These are phyloP conservation scores for Leishmania arabica DNA, from an alignment of 208 protist species.

Conservation along the genomic window DNA sequence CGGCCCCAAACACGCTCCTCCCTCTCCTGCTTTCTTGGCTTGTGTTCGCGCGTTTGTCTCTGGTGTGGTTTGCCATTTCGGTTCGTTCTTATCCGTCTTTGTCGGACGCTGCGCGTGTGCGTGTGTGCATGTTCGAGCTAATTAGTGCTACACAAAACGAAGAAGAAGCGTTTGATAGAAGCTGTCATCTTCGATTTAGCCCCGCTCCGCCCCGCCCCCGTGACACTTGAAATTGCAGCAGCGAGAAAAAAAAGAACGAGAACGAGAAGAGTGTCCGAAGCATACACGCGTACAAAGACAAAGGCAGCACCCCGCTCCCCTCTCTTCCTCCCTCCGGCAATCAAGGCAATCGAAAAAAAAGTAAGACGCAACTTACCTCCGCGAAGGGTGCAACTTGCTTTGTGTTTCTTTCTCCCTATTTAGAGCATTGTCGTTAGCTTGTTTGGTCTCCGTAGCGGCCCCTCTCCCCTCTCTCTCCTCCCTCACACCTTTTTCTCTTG, in stretches of 20 bases:
- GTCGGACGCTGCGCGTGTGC: not conserved
- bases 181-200: not conserved
- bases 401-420: not conserved
- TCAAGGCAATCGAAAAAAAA: not conserved
- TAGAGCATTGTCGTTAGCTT: not conserved
- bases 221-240: not conserved
- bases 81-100: not conserved
- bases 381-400: not conserved
- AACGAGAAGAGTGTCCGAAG: not conserved
- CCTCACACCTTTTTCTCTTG: not conserved
- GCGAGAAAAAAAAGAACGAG: not conserved
- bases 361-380: not conserved
- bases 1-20: not conserved
- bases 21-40: not conserved
- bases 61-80: not conserved
- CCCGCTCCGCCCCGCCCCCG: no score
- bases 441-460: not conserved
- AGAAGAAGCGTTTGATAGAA: not conserved
- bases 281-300: not conserved
- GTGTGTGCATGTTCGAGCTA: not conserved
- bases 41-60: not conserved
- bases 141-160: not conserved
- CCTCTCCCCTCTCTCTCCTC: not conserved
- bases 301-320: not conserved
- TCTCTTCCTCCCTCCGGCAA: not conserved